Evolutionary conservation across 179 eudicot species (phyloP).

Genomic region (Nepenthes alata): DNA sequence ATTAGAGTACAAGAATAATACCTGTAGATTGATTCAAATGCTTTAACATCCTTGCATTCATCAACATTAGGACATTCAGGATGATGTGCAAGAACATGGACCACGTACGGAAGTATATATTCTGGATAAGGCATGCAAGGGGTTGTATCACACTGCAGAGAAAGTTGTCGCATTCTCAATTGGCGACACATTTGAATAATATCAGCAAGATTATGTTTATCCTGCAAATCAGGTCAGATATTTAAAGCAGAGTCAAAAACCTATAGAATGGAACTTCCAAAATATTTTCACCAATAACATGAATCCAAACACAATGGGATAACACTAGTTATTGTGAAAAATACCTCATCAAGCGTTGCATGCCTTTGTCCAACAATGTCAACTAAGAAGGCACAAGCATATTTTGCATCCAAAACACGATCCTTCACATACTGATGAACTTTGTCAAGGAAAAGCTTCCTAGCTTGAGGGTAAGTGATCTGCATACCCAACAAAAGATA

Average conservation of each 20-base stretch:
- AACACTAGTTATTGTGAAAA: background rate
- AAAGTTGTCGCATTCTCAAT: slow-evolving; percentile 57
- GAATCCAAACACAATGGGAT: background rate
- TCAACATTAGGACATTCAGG: slow-evolving; percentile 60
- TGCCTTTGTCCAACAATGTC: slow-evolving; percentile 41
- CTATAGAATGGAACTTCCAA: background rate
- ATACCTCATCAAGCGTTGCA: slow-evolving; percentile 64
- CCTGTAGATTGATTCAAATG: slow-evolving; percentile 74
- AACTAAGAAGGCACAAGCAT: slow-evolving; percentile 75
- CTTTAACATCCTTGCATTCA: slow-evolving; percentile 66
- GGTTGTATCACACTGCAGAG: slow-evolving; percentile 52
- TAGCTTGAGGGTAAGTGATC: slow-evolving; percentile 69
- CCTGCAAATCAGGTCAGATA: slow-evolving; percentile 33
- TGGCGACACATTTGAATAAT: slow-evolving; percentile 80
- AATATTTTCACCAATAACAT: background rate
- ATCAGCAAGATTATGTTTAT: slow-evolving; percentile 53
- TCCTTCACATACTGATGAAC: slow-evolving; percentile 94
- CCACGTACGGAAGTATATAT: slow-evolving; percentile 58
- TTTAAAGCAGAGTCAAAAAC: background rate
- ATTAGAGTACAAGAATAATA: slow-evolving; percentile 12
- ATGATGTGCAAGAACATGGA: slow-evolving; percentile 90
- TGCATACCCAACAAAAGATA: slow-evolving; percentile 16
- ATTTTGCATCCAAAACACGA: slow-evolving; percentile 80
- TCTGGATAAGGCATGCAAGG: slow-evolving; percentile 62
- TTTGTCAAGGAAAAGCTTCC: slow-evolving; percentile 65